phyloP scores from a whole-genome alignment of 371 early-diverging fungal species.

The Nematocida homosporus region DNA sequence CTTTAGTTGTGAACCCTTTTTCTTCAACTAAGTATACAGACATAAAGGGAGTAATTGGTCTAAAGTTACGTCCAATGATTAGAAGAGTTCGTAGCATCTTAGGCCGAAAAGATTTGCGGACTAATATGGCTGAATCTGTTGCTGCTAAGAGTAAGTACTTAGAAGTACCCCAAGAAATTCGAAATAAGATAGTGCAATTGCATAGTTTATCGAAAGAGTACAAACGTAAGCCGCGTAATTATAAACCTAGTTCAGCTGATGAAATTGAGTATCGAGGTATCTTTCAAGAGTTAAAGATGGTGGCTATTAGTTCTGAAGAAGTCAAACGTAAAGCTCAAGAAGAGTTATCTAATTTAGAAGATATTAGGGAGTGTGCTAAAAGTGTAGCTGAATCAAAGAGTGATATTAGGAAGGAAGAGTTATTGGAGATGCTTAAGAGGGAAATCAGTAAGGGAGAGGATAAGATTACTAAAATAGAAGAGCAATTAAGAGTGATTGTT shows the following conservation, averaged over 20 bases:
- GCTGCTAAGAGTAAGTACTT: constrained; percentile 26
- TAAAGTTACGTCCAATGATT: constrained; percentile 54
- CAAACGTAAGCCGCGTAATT: constrained; percentile 20
- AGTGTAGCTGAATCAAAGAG: not conserved
- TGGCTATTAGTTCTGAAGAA: constrained; percentile 36
- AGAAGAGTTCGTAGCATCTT: constrained; percentile 33
- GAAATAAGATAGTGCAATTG: constrained; percentile 26
- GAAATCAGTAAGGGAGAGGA: constrained; percentile 31
- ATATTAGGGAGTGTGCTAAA: constrained; percentile 30
- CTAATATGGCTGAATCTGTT: constrained; percentile 22
- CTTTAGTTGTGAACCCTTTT: constrained; percentile 60
- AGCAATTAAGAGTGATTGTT: constrained; percentile 12
- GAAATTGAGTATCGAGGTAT: constrained; percentile 46
- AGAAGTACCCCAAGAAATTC: constrained; percentile 33
- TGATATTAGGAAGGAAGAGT: constrained; percentile 19
- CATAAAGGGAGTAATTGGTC: constrained; percentile 63
- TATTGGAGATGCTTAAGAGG: constrained; percentile 16
- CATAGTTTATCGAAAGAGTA: constrained; percentile 14
- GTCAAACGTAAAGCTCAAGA: constrained; percentile 31
- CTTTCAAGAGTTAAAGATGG: constrained; percentile 41
- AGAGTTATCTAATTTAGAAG: constrained; percentile 39
- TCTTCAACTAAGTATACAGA: constrained; percentile 61
- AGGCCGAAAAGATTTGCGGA: constrained; percentile 23
- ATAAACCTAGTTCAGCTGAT: not conserved
- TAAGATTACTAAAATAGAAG: constrained; percentile 12